Percentiles rank a stretch among this genome's conserved stretches.
phyloP scores from a whole-genome alignment of 345 rosid species.

The Punica granatum region DNA sequence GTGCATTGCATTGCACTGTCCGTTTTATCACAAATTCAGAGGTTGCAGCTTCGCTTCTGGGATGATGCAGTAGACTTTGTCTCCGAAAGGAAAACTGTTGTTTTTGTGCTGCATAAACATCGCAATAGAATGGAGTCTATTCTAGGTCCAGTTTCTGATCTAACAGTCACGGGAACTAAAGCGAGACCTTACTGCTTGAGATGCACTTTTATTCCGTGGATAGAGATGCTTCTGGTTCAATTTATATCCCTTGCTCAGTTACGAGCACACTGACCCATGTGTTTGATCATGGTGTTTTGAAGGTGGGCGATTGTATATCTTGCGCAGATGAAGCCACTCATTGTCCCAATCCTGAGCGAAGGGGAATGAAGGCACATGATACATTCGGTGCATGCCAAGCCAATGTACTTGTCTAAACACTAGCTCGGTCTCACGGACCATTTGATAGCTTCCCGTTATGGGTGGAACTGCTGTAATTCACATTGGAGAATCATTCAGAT shows the following conservation, averaged over 20 bases:
- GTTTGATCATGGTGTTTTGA: background rate
- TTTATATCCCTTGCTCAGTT: no score
- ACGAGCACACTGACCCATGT: background rate
- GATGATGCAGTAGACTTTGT: no score
- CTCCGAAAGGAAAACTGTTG: no score
- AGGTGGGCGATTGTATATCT: constrained; percentile 99
- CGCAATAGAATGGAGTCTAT: no score
- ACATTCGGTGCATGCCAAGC: constrained; percentile 2
- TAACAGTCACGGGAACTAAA: background rate
- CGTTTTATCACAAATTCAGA: no score
- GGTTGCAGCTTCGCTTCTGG: no score
- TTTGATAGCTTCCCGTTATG: no score
- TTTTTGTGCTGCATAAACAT: no score
- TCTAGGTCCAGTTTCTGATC: no score
- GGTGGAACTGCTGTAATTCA: no score
- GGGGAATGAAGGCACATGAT: constrained; percentile 39
- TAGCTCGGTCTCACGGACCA: background rate
- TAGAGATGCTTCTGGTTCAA: background rate
- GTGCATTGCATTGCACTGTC: no score
- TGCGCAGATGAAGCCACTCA: constrained; percentile 96
- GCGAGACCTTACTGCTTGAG: background rate
- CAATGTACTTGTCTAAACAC: background rate
- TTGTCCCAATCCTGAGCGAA: constrained; percentile 83
- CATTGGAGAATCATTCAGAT: no score
- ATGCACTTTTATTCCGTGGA: background rate